phyloP scores from a whole-genome alignment of 2,329 filamentous ascomycete species.

The Chaetomiaceae sp. region DNA sequence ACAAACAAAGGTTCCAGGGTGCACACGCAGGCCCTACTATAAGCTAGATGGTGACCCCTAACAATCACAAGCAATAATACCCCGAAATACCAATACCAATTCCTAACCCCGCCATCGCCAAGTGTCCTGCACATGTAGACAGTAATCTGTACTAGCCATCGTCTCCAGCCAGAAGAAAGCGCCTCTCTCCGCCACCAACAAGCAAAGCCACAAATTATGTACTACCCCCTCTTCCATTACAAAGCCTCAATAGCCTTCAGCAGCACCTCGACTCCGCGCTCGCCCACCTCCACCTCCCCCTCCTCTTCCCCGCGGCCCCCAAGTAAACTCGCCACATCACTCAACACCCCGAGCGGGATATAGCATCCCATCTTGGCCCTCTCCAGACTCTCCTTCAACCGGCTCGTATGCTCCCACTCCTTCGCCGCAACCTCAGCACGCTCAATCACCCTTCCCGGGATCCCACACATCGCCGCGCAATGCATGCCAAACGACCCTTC shows the following conservation, averaged over 20 bases:
- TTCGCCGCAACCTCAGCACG: slow-evolving; percentile 81
- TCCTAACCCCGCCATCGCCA: too few species aligned
- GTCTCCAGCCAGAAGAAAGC: too few species aligned
- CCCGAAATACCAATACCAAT: too few species aligned
- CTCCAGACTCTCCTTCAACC: slow-evolving; percentile 83
- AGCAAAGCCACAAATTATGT: too few species aligned
- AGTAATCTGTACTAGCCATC: too few species aligned
- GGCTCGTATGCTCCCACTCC: slow-evolving; percentile 92
- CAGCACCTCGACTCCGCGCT: slow-evolving; percentile 55
- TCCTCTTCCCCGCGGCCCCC: slow-evolving; percentile 52
- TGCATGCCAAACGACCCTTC: slow-evolving; percentile 99
- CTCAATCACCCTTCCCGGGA: slow-evolving; percentile 75
- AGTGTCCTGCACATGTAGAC: too few species aligned
- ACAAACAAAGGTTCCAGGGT: too few species aligned
- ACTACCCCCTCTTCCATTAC: slow-evolving; percentile 36
- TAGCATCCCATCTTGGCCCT: slow-evolving; percentile 73
- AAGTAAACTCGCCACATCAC: slow-evolving; percentile 77
- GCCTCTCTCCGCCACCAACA: too few species aligned
- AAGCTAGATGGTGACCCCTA: too few species aligned
- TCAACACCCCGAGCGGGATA: slow-evolving; percentile 79
- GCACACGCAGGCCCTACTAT: too few species aligned
- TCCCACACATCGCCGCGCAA: slow-evolving; percentile 97
- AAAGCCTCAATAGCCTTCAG: slow-evolving; percentile 57
- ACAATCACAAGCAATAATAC: too few species aligned
- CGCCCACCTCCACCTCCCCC: slow-evolving; percentile 44